A percentile compares a stretch with the other conserved stretches of the same genome.
phyloP scores from a whole-genome alignment of 495 filamentous ascomycete species.

The Penicillium roqueforti region DNA sequence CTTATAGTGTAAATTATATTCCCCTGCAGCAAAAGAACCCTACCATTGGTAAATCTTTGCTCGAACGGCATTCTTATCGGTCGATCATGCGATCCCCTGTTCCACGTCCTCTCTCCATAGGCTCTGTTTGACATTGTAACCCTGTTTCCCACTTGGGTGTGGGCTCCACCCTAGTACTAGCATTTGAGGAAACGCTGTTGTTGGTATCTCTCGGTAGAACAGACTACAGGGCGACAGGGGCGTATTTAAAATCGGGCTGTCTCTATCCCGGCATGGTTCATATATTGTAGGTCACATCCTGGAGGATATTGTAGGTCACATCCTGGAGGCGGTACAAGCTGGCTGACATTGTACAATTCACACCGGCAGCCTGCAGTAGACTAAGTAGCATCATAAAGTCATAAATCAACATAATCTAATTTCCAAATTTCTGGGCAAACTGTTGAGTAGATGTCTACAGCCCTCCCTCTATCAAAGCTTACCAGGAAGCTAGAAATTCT shows the following conservation, averaged over 20 bases:
- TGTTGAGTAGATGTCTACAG: neutral
- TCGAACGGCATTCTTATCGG: neutral
- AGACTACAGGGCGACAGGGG: neutral
- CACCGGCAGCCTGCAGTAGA: neutral
- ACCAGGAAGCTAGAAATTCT: neutral
- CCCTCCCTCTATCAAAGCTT: neutral
- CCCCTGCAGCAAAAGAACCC: neutral
- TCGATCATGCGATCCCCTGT: neutral
- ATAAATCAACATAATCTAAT: neutral
- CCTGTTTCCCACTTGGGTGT: neutral
- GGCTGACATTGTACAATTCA: neutral
- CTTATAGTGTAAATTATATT: constrained; percentile 2
- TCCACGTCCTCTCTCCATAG: neutral
- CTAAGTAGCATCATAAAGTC: neutral
- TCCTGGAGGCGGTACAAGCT: neutral
- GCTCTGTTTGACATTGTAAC: neutral
- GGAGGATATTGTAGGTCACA: no score
- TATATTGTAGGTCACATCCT: neutral
- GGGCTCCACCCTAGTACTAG: neutral
- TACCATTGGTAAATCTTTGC: constrained; percentile 10
- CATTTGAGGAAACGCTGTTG: neutral
- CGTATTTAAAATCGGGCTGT: neutral
- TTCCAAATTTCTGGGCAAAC: neutral
- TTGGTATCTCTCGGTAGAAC: neutral
- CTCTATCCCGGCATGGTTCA: neutral